phyloP scores from a whole-genome alignment of 2,329 filamentous ascomycete species.

The Penicillium sp. region DNA sequence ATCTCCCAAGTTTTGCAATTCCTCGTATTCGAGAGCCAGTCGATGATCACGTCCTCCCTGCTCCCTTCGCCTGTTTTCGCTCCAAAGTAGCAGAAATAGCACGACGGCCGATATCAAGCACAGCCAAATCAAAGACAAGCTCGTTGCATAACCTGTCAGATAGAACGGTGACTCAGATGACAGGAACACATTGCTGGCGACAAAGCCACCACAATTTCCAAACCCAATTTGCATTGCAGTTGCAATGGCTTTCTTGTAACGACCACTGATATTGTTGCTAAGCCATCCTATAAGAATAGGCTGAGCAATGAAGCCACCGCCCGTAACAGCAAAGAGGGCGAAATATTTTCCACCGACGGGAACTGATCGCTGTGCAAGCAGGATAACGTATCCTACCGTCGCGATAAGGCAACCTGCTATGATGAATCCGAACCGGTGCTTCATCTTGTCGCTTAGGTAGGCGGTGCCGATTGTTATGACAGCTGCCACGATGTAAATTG shows the following conservation, averaged over 20 bases:
- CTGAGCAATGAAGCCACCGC: conserved; percentile 32
- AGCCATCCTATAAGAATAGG: conserved; percentile 40
- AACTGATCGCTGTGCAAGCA: background rate
- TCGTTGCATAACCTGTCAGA: conserved; percentile 29
- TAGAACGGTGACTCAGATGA: conserved; percentile 41
- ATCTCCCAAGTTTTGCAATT: background rate
- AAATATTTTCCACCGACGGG: conserved; percentile 16
- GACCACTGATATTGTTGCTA: conserved; percentile 46
- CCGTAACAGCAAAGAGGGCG: conserved; percentile 30
- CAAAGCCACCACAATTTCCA: conserved; percentile 50
- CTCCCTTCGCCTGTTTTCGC: background rate
- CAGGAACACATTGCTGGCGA: conserved; percentile 48
- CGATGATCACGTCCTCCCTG: background rate
- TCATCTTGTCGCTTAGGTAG: background rate
- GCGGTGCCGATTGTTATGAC: conserved; percentile 22
- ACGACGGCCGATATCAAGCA: conserved; percentile 12
- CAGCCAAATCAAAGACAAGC: conserved; percentile 39
- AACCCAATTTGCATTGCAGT: conserved; percentile 47
- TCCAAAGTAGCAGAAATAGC: background rate
- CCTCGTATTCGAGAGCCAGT: background rate
- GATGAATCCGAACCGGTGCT: background rate
- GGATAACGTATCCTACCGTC: background rate
- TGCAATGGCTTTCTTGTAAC: conserved; percentile 43
- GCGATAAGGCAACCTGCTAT: background rate
- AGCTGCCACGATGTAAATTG: conserved; percentile 32